phyloP scores from a whole-genome alignment of 805 yeast genomes.

The Metschnikowia lunata region DNA sequence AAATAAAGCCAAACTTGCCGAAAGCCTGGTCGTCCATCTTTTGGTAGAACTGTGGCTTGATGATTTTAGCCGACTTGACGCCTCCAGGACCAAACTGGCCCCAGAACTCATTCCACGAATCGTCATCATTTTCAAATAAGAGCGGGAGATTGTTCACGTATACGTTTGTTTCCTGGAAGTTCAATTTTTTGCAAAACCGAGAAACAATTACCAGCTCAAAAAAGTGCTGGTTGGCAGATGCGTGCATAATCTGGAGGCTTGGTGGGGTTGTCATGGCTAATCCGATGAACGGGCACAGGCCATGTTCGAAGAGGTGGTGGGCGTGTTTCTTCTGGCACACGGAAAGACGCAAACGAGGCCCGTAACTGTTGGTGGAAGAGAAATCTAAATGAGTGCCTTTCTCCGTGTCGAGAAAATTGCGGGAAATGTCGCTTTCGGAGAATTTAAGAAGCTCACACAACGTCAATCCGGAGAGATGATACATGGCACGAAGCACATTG shows the following conservation, averaged over 20 bases:
- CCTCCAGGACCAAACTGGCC: conserved; percentile 28
- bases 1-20: conserved; percentile 54
- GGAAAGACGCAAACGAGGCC: conserved; percentile 19
- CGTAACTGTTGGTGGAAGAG: background rate
- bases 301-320: conserved; percentile 19
- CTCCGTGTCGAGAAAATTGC: conserved; percentile 8
- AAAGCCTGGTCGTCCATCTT: conserved; percentile 9
- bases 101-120: conserved; percentile 38
- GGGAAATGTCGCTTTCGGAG: conserved; percentile 30
- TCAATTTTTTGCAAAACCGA: conserved; percentile 21
- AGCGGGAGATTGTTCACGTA: conserved; percentile 64
- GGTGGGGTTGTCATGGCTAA: background rate
- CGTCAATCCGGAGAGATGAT: conserved; percentile 43
- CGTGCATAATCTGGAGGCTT: too few species aligned
- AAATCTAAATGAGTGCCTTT: background rate
- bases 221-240: background rate
- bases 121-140: conserved; percentile 49
- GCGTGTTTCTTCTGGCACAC: conserved; percentile 38
- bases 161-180: conserved; percentile 64
- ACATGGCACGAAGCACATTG: conserved; percentile 47
- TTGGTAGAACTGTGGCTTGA: conserved; percentile 38
- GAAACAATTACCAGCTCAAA: background rate
- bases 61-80: conserved; percentile 39
- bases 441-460: conserved; percentile 43
- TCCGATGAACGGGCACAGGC: background rate